These are phyloP conservation scores for Debaryomyces castellii DNA, from an alignment of 805 yeast genomes.

Conservation along the genomic window DNA sequence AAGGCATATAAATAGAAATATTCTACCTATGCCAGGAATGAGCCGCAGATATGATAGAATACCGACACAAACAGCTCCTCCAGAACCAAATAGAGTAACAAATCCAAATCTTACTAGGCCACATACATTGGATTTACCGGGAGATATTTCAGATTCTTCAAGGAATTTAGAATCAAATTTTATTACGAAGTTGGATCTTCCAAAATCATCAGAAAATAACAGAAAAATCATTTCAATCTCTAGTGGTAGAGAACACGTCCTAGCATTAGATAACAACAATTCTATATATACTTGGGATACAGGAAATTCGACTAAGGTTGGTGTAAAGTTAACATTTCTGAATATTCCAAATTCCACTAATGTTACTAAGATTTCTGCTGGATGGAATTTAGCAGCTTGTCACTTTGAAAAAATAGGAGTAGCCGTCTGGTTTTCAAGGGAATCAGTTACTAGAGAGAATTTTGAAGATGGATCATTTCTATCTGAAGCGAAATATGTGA, in stretches of 20 bases:
- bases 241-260: constrained; percentile 64
- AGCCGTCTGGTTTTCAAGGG: constrained; percentile 53
- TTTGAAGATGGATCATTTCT: constrained; percentile 12
- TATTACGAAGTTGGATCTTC: constrained; percentile 21
- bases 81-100: constrained; percentile 1
- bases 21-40: constrained; percentile 7
- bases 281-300: constrained; percentile 65
- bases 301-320: constrained; percentile 29
- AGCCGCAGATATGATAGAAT: constrained; percentile 7
- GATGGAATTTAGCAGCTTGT: constrained; percentile 64
- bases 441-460: constrained; percentile 15
- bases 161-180: constrained; percentile 19
- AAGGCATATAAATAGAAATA: constrained; percentile 7
- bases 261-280: constrained; percentile 54
- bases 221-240: constrained; percentile 47
- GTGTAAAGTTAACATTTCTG: constrained; percentile 44
- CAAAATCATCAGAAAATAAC: constrained; percentile 11
- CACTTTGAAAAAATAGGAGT: constrained; percentile 51
- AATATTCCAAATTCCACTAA: constrained; percentile 11
- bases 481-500: constrained; percentile 35
- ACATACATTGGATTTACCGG: constrained; percentile 12
- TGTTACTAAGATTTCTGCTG: constrained; percentile 55
- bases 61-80: constrained; percentile 2
- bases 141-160: neutral
- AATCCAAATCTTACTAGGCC: constrained; percentile 23